Evolutionary conservation across 371 early-diverging fungal genomes (phyloP), one percentile per base, ranked within the genome.

Genomic region (Lichtheimia corymbifera): DNA sequence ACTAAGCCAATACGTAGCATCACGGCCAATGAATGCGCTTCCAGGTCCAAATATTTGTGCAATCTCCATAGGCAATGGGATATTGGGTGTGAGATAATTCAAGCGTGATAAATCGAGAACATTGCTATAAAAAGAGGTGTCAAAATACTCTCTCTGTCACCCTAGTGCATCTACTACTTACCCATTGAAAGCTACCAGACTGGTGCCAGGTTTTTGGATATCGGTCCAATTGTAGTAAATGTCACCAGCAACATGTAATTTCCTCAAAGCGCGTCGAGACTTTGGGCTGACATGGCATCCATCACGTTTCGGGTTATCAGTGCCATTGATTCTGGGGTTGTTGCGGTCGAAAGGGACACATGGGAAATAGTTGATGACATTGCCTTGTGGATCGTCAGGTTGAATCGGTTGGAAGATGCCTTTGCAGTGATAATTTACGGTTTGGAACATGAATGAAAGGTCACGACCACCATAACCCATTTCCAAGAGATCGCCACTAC

Each of bases 201-300:
- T 87, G 13, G 76, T 81, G 6, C 74, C 75, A 17, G 71, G 66
- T 17, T 80, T 71, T 51, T 73, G 73, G 61, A 91, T 74, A 63
- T 92, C 91, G 7, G 82, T 79, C 92, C 92, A 93, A 44, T 81
- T 80, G 63, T 90, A 93, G 64, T 89, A 90, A 7, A 87, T 74
- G 53, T 88, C 86, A 51, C 89, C 82, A 15, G 79, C 78, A 5
- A 82, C 75, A 3, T 79, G 68, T 18, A 86, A 63, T 53, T 76
- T 67, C 45, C 66, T 71, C 28, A 77, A 57, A 1, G 82, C 82
- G n/a, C 63, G 63, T 53, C 86, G 73, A 22, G 86, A 70, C 28
- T 70, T 71, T 2, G 68, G 63, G 4, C 79, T 80, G 12, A 81
- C 72, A 70, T 93, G 93, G 66, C 93, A 93, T 5, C 89, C 89